Evolutionary conservation across 768 basidiomycete species (phyloP).

Genomic region (Kwoniella sp.): DNA sequence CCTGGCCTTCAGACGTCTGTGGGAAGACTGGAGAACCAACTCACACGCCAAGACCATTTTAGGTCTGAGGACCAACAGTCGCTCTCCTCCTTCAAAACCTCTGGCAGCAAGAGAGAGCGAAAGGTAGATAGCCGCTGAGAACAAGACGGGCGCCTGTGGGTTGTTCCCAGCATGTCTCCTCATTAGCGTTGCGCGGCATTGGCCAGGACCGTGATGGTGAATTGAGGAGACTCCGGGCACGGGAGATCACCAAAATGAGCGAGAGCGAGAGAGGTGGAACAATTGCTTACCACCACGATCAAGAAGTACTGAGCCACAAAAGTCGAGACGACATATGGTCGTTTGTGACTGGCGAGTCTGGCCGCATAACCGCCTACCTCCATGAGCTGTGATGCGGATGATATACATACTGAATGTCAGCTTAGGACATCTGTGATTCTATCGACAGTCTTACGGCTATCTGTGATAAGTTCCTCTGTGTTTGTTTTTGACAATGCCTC

Average conservation of each 20-base stretch:
- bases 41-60: conserved; percentile 47
- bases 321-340: conserved; percentile 44
- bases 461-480: background rate
- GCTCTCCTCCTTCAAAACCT: conserved; percentile 30
- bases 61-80: conserved; percentile 45
- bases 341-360: conserved; percentile 38
- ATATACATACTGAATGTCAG: too few relatives aligned
- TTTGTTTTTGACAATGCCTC: background rate
- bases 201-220: too few relatives aligned
- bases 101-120: conserved; percentile 44
- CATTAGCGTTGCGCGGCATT: too few relatives aligned
- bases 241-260: background rate
- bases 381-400: conserved; percentile 39
- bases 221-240: too few relatives aligned
- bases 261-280: background rate
- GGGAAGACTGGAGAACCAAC: too few relatives aligned
- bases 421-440: too few relatives aligned
- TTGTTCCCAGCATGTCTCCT: too few relatives aligned
- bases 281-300: conserved; percentile 47
- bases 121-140: conserved; percentile 55
- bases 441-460: too few relatives aligned
- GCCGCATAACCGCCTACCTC: conserved; percentile 55
- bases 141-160: conserved; percentile 51
- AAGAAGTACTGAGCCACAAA: conserved; percentile 56
- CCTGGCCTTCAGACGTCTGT: background rate